Conservation (phyloP, 1,284 basidiomycete genomes). For the Sphagnurus paluster region DNA sequence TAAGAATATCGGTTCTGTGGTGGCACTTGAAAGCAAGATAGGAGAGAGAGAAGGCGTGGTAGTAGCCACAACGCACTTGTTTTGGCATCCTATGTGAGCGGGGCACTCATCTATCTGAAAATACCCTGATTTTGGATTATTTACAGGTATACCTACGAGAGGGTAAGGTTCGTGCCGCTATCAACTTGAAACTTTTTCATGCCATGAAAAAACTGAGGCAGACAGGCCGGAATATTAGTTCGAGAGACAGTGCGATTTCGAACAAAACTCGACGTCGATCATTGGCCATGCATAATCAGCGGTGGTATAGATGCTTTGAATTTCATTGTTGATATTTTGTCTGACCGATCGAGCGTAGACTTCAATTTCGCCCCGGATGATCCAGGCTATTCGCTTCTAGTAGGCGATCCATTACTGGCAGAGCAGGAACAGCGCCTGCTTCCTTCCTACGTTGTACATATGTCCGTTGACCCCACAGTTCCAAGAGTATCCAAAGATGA, state of each 20-base stretch:
- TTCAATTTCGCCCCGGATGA: slow-evolving; percentile 93
- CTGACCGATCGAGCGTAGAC: slow-evolving; percentile 58
- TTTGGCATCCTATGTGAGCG: slow-evolving; percentile 89
- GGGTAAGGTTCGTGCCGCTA: slow-evolving; percentile 55
- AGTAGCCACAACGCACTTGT: slow-evolving; percentile 84
- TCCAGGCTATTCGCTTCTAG: slow-evolving; percentile 81
- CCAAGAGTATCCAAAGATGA: slow-evolving; percentile 42
- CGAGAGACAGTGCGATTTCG: slow-evolving; percentile 67
- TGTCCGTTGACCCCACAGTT: slow-evolving; percentile 68
- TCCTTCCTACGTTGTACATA: slow-evolving; percentile 80
- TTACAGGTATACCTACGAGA: slow-evolving; percentile 82
- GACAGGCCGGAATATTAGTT: slow-evolving; percentile 70
- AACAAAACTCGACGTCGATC: slow-evolving; percentile 39
- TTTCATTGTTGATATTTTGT: neutral
- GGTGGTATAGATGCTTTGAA: slow-evolving; percentile 57
- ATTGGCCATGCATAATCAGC: slow-evolving; percentile 81
- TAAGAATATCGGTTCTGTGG: slow-evolving; percentile 79
- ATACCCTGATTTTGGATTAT: slow-evolving; percentile 8
- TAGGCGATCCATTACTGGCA: slow-evolving; percentile 54
- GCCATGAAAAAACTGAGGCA: slow-evolving; percentile 25
- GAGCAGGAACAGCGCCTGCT: slow-evolving; percentile 56
- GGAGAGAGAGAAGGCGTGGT: slow-evolving; percentile 53
- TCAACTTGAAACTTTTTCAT: neutral
- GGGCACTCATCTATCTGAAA: neutral
- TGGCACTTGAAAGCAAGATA: slow-evolving; percentile 56